Evolutionary conservation across 805 yeast species (phyloP), one percentile per base, ranked within the genome.

Genomic region (Starmerella stigmatis): DNA sequence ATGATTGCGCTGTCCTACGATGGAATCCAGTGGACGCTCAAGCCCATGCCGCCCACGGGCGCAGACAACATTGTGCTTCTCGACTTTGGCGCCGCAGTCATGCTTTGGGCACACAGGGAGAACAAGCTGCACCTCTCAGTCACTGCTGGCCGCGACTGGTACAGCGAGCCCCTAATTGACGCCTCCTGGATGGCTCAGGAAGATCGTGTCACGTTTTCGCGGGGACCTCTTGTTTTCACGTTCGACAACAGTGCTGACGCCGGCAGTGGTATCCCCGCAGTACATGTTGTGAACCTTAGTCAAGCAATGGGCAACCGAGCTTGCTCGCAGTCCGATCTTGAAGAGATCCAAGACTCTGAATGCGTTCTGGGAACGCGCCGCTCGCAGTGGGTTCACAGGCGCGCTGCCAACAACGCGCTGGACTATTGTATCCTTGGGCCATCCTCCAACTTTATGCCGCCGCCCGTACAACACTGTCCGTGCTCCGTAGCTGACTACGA

Each of bases 391-490:
- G 29, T 28, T 7, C 41, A 33, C 26, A 38, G 26, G 26, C n/a
- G 12, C 23, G 23, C n/a, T 16, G 8, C 22, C 6, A 8, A 29
- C 6, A 29, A 7, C 19, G 16, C 9, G 19, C 8, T 21, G 12
- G 9, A 15, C 15, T 8, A 36, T 11, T 38, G 41, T 26, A 22
- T 38, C 21, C 27, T 38, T 32, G 41, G 41, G 13, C 40, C 40
- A n/a, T 4, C 6, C 2, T 2, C 5, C 8, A 9, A 20, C 26
- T 16, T 23, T 11, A 4, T 17, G 5, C 16, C 25, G 11, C 33
- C 31, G 5, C 26, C 15, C 5, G 7, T 3, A 4, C 26, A 38
- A 20, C 10, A 19, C n/a, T 38, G 41, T 15, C 26, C 27, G 3
- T 38, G 41, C 33, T 10, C 26, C 3, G 9, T 13, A 1, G 41